Conservation (phyloP, 495 filamentous ascomycete species). For the Aspergillus nanangensis region DNA sequence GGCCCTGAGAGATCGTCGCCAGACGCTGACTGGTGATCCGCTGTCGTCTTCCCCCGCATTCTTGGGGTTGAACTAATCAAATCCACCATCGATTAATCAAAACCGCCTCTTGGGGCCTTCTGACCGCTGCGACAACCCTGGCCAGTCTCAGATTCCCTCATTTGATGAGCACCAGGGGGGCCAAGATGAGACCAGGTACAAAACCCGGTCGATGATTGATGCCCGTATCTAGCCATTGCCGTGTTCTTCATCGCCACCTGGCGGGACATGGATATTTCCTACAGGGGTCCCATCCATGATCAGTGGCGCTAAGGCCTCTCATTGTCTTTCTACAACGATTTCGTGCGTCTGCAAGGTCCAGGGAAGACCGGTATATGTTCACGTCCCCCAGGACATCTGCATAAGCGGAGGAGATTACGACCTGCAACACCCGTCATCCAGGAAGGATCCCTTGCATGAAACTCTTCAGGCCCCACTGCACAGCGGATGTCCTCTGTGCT, state of each 20-base stretch:
- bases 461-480: neutral
- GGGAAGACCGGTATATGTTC: neutral
- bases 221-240: neutral
- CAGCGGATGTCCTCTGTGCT: neutral
- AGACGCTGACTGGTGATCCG: neutral
- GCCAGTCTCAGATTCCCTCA: too few relatives aligned
- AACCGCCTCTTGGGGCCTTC: neutral
- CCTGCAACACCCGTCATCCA: too few relatives aligned
- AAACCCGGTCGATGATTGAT: neutral
- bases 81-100: neutral
- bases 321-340: neutral
- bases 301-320: neutral
- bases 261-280: neutral
- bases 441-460: neutral
- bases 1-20: constrained; percentile 2
- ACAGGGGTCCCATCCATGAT: neutral
- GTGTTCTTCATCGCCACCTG: neutral
- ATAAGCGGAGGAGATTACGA: neutral
- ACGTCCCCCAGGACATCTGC: neutral
- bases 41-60: neutral
- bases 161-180: neutral
- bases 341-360: neutral
- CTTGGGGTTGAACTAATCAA: neutral
- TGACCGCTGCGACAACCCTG: neutral
- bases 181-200: too few relatives aligned